A percentile compares a stretch with the other conserved stretches of the same genome.
Evolutionary conservation across 495 filamentous ascomycete genomes (phyloP).

Genomic region (Neurospora sp.): DNA sequence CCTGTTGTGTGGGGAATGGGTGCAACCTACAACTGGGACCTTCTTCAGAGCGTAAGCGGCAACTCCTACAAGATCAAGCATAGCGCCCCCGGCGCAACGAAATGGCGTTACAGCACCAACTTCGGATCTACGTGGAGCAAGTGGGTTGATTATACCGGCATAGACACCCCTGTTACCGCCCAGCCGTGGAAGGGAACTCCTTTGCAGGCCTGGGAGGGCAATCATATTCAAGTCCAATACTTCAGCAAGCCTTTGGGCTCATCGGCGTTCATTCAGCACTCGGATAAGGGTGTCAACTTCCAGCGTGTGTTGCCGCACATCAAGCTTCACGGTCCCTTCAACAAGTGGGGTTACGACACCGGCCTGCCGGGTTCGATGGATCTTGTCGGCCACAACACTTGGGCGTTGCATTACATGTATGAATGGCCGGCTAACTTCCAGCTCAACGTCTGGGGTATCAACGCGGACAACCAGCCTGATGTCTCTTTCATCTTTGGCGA

Average conservation of each 20-base stretch:
- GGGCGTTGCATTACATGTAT: slow-evolving; percentile 52
- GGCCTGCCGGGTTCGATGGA: slow-evolving; percentile 48
- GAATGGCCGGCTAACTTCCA: slow-evolving; percentile 58
- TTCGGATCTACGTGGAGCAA: slow-evolving; percentile 50
- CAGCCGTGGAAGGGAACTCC: slow-evolving; percentile 50
- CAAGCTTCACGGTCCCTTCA: slow-evolving; percentile 51
- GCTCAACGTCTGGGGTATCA: slow-evolving; percentile 61
- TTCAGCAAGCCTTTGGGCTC: slow-evolving; percentile 56
- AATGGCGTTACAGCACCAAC: slow-evolving; percentile 54
- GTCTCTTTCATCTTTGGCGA: slow-evolving; percentile 28
- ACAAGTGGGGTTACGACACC: slow-evolving; percentile 58
- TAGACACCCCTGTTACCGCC: slow-evolving; percentile 30
- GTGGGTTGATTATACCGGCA: slow-evolving; percentile 48
- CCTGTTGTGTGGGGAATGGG: slow-evolving; percentile 47
- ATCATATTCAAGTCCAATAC: slow-evolving; percentile 60
- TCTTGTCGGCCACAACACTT: slow-evolving; percentile 43
- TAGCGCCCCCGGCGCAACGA: slow-evolving; percentile 52
- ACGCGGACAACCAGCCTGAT: slow-evolving; percentile 54
- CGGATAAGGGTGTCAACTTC: slow-evolving; percentile 38
- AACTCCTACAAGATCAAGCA: slow-evolving; percentile 42
- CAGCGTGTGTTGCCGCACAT: slow-evolving; percentile 53
- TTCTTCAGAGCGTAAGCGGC: slow-evolving; percentile 32
- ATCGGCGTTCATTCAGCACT: slow-evolving; percentile 54
- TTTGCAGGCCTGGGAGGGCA: slow-evolving; percentile 52
- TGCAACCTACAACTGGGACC: slow-evolving; percentile 48